Conservation (phyloP, 208 protist species). For the Trypanosoma avium region DNA sequence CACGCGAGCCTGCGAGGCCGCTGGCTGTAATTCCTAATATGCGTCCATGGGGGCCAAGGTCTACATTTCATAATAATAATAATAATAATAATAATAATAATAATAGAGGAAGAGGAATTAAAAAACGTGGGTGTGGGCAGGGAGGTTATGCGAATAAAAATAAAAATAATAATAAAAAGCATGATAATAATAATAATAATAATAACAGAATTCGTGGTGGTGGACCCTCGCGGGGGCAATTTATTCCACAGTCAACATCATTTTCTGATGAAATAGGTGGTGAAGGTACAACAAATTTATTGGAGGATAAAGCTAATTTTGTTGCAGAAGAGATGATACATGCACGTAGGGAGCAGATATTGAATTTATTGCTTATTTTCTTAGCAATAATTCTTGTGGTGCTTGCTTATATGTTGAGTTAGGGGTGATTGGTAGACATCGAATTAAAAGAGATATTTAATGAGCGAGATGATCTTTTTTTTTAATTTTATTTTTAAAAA, state of each 20-base stretch:
- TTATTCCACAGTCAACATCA: no score
- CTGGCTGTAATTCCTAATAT: slow-evolving; percentile 55
- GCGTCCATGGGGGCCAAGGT: slow-evolving; percentile 38
- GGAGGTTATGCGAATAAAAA: slow-evolving; percentile 4
- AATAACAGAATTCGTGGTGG: no score
- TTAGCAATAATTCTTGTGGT: slow-evolving; percentile 23
- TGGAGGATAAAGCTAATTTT: neutral
- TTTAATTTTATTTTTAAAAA: no score
- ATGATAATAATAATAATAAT: no score
- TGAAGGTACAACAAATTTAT: neutral
- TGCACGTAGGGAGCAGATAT: slow-evolving; percentile 18
- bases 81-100: slow-evolving; percentile 11
- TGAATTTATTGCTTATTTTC: slow-evolving; percentile 39
- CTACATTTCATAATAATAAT: slow-evolving; percentile 8
- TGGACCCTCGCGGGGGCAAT: no score
- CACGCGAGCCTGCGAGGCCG: slow-evolving; percentile 41
- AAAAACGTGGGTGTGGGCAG: slow-evolving; percentile 17
- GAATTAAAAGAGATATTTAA: neutral
- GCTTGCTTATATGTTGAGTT: slow-evolving; percentile 25
- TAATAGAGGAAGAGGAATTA: slow-evolving; percentile 4
- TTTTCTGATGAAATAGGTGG: neutral
- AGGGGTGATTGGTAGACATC: neutral
- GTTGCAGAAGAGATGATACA: slow-evolving; percentile 11
- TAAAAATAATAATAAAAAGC: neutral
- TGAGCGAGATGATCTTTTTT: no score